Evolutionary conservation across 257 asterid species (phyloP).

Genomic region (Nemophila menziesii): DNA sequence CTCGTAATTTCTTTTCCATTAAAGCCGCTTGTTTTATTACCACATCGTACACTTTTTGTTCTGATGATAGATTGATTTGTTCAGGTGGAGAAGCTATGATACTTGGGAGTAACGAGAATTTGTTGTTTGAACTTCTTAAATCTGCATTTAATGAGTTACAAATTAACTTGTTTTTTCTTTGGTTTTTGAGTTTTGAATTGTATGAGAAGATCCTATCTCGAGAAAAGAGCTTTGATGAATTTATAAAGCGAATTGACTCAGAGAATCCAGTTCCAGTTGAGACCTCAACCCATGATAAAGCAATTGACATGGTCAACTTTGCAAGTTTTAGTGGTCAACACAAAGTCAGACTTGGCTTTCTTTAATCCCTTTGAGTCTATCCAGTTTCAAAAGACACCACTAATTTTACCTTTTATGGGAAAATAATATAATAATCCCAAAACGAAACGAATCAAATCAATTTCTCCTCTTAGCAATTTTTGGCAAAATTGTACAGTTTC

Average conservation of each 20-base stretch:
- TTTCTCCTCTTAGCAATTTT: constrained; percentile 14
- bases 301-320: constrained; percentile 56
- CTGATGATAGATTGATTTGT: constrained; percentile 57
- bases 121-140: constrained; percentile 26
- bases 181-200: constrained; percentile 27
- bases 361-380: constrained; percentile 15
- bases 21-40: constrained; percentile 87
- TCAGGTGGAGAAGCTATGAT: constrained; percentile 59
- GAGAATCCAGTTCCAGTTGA: constrained; percentile 35
- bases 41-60: constrained; percentile 90
- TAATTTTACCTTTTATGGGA: constrained; percentile 13
- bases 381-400: constrained; percentile 18
- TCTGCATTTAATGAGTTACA: constrained; percentile 26
- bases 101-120: constrained; percentile 35
- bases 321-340: constrained; percentile 11
- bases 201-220: constrained; percentile 19
- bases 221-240: constrained; percentile 24
- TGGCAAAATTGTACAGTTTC: constrained; percentile 15
- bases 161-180: constrained; percentile 23
- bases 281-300: constrained; percentile 60
- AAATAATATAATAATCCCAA: constrained; percentile 14
- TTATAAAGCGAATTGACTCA: constrained; percentile 30
- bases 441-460: constrained; percentile 11
- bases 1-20: constrained; percentile 44
- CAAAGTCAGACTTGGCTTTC: constrained; percentile 19